phyloP scores from a whole-genome alignment of 2,329 filamentous ascomycete genomes.

The Emydomyces testavorans region DNA sequence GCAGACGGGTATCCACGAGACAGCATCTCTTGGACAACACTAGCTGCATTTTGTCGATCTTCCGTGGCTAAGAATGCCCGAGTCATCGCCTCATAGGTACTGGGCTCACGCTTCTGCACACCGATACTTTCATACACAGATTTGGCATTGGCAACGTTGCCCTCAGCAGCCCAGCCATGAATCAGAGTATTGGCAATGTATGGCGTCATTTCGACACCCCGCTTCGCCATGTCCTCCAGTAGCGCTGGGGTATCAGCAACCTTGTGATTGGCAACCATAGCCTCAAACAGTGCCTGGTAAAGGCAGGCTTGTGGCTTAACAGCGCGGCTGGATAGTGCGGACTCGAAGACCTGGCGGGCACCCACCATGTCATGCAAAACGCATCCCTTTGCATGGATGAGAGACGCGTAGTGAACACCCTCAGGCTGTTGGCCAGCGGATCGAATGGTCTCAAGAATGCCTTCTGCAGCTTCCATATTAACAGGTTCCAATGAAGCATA shows the following conservation, averaged over 20 bases:
- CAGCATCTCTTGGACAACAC: conserved; percentile 79
- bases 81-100: conserved; percentile 98
- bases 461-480: conserved; percentile 76
- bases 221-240: conserved; percentile 61
- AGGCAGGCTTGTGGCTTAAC: conserved; percentile 70
- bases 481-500: conserved; percentile 88
- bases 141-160: conserved; percentile 66
- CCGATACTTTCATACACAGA: conserved; percentile 69
- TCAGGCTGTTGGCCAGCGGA: conserved; percentile 65
- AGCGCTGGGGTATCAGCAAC: conserved; percentile 65
- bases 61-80: conserved; percentile 79
- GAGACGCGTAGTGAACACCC: conserved; percentile 85
- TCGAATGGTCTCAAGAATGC: conserved; percentile 67
- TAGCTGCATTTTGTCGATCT: conserved; percentile 62
- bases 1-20: conserved; percentile 80
- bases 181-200: conserved; percentile 99
- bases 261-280: conserved; percentile 87
- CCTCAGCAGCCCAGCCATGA: conserved; percentile 83
- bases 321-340: conserved; percentile 55
- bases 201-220: conserved; percentile 72
- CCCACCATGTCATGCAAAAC: conserved; percentile 83
- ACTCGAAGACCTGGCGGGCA: conserved; percentile 70
- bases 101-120: conserved; percentile 73
- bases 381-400: conserved; percentile 93
- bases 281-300: conserved; percentile 93